A percentile compares a stretch with the other conserved stretches of the same genome.
phyloP scores from a whole-genome alignment of 2,329 filamentous ascomycete species.

The Alternaria sp. region DNA sequence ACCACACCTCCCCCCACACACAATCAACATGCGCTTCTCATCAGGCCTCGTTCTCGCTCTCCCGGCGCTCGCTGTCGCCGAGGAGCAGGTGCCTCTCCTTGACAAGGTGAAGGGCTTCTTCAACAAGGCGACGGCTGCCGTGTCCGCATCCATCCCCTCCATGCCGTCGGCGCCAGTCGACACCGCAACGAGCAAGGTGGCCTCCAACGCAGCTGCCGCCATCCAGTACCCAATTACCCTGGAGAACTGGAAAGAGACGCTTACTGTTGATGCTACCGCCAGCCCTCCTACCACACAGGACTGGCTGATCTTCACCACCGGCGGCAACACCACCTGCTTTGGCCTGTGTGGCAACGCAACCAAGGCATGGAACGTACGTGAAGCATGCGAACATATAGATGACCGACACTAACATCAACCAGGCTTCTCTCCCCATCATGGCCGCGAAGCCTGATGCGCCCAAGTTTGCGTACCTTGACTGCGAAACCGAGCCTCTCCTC shows the following conservation, averaged over 20 bases:
- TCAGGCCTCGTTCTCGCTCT: slow-evolving; percentile 59
- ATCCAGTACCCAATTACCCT: slow-evolving; percentile 67
- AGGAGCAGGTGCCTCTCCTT: slow-evolving; percentile 67
- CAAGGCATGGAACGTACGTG: slow-evolving; percentile 61
- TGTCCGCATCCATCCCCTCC: slow-evolving; percentile 59
- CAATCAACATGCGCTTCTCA: slow-evolving; percentile 59
- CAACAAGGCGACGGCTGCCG: slow-evolving; percentile 61
- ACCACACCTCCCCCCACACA: slow-evolving; percentile 14
- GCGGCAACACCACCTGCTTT: slow-evolving; percentile 79
- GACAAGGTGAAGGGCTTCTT: slow-evolving; percentile 65
- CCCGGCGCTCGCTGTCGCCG: slow-evolving; percentile 58
- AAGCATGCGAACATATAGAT: neutral
- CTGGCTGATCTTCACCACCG: slow-evolving; percentile 77
- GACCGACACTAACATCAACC: slow-evolving; percentile 3
- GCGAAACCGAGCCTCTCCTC: slow-evolving; percentile 74
- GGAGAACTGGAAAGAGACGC: slow-evolving; percentile 72
- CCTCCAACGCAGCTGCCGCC: slow-evolving; percentile 59
- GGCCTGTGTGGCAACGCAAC: slow-evolving; percentile 71
- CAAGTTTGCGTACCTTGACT: slow-evolving; percentile 73
- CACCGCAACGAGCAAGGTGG: slow-evolving; percentile 59
- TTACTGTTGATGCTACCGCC: slow-evolving; percentile 65
- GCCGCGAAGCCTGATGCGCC: slow-evolving; percentile 66
- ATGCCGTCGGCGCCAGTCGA: slow-evolving; percentile 49
- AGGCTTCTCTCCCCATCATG: slow-evolving; percentile 70
- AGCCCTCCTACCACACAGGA: slow-evolving; percentile 69